phyloP scores from a whole-genome alignment of 2,329 filamentous ascomycete genomes.

The Alternaria atra region DNA sequence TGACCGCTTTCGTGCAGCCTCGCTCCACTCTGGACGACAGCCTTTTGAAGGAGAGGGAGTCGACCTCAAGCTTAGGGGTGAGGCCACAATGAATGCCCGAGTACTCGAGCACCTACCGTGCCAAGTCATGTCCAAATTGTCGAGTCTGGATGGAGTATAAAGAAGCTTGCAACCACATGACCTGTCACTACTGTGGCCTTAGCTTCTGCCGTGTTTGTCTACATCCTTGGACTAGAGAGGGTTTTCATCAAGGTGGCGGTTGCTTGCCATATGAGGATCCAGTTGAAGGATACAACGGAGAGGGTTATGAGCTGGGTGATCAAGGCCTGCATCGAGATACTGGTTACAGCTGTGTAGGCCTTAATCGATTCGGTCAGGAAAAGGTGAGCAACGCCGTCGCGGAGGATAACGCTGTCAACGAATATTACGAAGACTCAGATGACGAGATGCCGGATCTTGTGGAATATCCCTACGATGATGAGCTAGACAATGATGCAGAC shows the following conservation, averaged over 20 bases:
- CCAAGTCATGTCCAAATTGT: conserved; percentile 24
- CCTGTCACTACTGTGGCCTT: conserved; percentile 12
- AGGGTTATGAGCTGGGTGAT: conserved; percentile 14
- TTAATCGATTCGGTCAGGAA: conserved; percentile 1
- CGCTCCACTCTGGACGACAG: too few relatives aligned
- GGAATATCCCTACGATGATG: background rate
- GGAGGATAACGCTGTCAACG: background rate
- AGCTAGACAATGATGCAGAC: background rate
- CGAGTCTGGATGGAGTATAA: conserved; percentile 20
- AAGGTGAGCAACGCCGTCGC: background rate
- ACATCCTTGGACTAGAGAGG: conserved; percentile 1
- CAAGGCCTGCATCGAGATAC: conserved; percentile 17
- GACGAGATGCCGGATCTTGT: background rate
- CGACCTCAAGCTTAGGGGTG: background rate
- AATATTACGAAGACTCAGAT: background rate
- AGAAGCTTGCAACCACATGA: conserved; percentile 28
- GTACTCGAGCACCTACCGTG: conserved; percentile 17
- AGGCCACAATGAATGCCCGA: conserved; percentile 20
- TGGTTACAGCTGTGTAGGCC: conserved; percentile 8
- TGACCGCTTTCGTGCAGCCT: background rate
- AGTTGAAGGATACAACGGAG: conserved; percentile 12
- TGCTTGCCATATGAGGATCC: conserved; percentile 19
- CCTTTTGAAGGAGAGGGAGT: background rate
- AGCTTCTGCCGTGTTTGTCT: conserved; percentile 28
- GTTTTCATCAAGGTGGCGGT: background rate